Conservation (phyloP, 768 basidiomycete species). For the Collybiopsis luxurians region DNA sequence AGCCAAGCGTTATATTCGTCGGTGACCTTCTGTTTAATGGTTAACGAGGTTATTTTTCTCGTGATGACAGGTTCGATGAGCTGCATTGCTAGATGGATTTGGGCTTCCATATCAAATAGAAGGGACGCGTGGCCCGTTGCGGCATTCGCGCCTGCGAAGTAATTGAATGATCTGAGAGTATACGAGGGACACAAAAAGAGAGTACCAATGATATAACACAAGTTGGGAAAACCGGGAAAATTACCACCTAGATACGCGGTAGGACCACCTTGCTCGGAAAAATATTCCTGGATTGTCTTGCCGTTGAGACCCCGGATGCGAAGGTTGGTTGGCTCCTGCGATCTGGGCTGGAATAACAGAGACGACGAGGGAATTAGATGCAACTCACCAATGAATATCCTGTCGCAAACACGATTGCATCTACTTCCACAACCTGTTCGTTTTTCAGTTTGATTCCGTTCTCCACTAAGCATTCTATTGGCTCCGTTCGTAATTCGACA, state of each 20-base stretch:
- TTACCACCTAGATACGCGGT: constrained; percentile 53
- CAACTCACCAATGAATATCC: no score
- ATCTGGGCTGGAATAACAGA: no score
- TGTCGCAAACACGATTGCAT: no score
- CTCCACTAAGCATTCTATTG: no score
- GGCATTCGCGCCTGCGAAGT: constrained; percentile 47
- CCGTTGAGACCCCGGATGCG: constrained; percentile 42
- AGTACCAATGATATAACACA: constrained; percentile 45
- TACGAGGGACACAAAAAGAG: not conserved
- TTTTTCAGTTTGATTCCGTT: no score
- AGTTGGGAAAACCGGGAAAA: constrained; percentile 55
- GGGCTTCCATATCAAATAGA: constrained; percentile 52
- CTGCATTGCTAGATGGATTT: constrained; percentile 50
- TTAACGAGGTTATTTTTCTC: constrained; percentile 46
- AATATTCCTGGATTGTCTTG: constrained; percentile 42
- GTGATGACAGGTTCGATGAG: constrained; percentile 50
- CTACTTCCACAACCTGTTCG: no score
- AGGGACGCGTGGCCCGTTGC: constrained; percentile 58
- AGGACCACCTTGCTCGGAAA: constrained; percentile 43
- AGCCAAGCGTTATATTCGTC: constrained; percentile 51
- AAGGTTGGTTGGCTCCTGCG: constrained; percentile 34
- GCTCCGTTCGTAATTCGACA: no score
- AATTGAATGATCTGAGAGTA: constrained; percentile 18
- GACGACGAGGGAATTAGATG: no score
- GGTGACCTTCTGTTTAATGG: constrained; percentile 43